A percentile compares a stretch with the other conserved stretches of the same genome.
Evolutionary conservation across 2,329 filamentous ascomycete species (phyloP).

Genomic region (Sporothrix inflata): DNA sequence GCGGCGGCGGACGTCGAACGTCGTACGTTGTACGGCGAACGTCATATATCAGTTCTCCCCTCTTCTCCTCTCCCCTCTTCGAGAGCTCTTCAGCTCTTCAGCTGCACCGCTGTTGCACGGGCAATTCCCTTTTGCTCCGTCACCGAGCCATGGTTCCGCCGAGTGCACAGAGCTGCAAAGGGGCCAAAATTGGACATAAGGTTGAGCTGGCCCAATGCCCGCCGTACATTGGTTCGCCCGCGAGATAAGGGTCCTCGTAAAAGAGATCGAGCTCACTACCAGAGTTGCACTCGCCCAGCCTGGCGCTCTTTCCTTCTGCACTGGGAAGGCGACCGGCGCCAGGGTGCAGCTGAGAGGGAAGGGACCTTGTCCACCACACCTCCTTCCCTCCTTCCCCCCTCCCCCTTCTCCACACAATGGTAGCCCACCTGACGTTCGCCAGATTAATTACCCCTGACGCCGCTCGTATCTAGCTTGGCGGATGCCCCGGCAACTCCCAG

Average conservation of each 20-base stretch:
- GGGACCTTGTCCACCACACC: neutral
- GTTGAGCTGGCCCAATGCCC: neutral
- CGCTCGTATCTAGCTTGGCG: conserved; percentile 14
- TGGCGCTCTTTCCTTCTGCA: conserved; percentile 19
- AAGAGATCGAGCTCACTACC: neutral
- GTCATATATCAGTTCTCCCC: conserved; percentile 2
- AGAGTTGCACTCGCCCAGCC: neutral
- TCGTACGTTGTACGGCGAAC: neutral
- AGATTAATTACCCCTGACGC: conserved; percentile 21
- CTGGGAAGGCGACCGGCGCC: conserved; percentile 16
- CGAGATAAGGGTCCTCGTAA: neutral
- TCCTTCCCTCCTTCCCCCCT: neutral
- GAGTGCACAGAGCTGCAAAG: neutral
- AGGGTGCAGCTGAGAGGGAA: conserved; percentile 11
- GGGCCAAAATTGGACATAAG: neutral
- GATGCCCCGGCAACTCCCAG: conserved; percentile 12
- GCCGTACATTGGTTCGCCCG: neutral
- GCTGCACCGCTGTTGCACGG: neutral
- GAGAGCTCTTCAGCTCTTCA: neutral
- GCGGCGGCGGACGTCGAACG: too few species aligned
- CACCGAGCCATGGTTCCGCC: conserved; percentile 6
- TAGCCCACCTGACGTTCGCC: conserved; percentile 3
- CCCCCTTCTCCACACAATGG: conserved; percentile 16
- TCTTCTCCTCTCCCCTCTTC: neutral
- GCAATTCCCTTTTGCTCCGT: conserved; percentile 19